These are phyloP conservation scores for Chaetomiaceae sp. DNA, from an alignment of 2,329 filamentous ascomycete species.

Conservation along the genomic window DNA sequence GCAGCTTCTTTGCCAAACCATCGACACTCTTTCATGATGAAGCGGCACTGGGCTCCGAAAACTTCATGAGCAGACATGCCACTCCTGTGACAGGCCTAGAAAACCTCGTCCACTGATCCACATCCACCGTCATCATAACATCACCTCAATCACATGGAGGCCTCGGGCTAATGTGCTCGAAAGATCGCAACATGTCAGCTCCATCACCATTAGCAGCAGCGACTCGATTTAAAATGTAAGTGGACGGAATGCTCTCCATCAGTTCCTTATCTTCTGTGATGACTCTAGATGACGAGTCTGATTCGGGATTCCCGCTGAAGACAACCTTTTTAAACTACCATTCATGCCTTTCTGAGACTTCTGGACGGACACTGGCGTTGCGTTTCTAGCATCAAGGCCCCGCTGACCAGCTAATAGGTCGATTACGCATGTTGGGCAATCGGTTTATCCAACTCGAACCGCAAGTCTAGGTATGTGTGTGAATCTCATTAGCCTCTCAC, in stretches of 20 bases:
- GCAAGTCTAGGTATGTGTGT: no score
- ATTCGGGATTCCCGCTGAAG: conserved; percentile 69
- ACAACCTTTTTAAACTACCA: conserved; percentile 63
- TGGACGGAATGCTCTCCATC: conserved; percentile 14
- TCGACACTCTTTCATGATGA: conserved; percentile 59
- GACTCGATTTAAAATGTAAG: conserved; percentile 10
- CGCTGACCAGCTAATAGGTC: conserved; percentile 17
- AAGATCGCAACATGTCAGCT: conserved; percentile 3
- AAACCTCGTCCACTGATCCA: conserved; percentile 97
- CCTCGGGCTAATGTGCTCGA: conserved; percentile 13
- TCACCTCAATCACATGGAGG: background rate
- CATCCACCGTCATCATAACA: conserved; percentile 12
- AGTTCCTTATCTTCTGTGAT: conserved; percentile 37
- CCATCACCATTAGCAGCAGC: background rate
- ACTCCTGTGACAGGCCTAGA: conserved; percentile 98
- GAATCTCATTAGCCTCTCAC: conserved; percentile 16
- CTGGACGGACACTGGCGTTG: conserved; percentile 6
- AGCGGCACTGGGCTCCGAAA: conserved; percentile 97
- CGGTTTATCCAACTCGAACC: no score
- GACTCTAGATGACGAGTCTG: conserved; percentile 74
- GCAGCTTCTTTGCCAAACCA: conserved; percentile 5
- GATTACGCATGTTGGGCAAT: no score
- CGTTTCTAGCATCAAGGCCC: background rate
- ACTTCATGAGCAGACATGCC: conserved; percentile 76
- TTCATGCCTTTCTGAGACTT: conserved; percentile 61